phyloP scores from a whole-genome alignment of 2,329 filamentous ascomycete species.

The Didymella lethalis region DNA sequence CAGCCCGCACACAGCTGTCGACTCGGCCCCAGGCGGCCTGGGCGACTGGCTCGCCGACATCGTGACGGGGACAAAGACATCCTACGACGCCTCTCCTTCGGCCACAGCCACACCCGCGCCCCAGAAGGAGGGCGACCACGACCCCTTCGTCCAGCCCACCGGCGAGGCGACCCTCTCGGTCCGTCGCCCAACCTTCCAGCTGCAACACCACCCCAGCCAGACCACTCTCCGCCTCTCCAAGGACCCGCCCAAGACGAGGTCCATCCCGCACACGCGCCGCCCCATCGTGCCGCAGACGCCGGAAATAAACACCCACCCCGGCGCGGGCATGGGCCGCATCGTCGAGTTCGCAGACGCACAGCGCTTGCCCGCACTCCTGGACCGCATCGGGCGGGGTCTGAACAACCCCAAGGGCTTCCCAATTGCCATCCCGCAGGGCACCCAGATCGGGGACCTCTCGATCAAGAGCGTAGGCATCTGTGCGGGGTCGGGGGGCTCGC shows the following conservation, averaged over 20 bases:
- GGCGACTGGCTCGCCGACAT: slow-evolving; percentile 95
- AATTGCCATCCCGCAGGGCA: slow-evolving; percentile 68
- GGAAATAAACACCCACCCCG: slow-evolving; percentile 51
- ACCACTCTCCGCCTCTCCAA: slow-evolving; percentile 47
- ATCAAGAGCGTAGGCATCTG: slow-evolving; percentile 83
- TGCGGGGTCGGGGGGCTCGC: slow-evolving; percentile 82
- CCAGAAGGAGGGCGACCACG: slow-evolving; percentile 34
- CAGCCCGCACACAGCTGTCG: slow-evolving; percentile 92
- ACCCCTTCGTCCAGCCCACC: slow-evolving; percentile 43
- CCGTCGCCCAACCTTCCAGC: slow-evolving; percentile 54
- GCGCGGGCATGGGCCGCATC: slow-evolving; percentile 68
- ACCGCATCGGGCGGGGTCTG: slow-evolving; percentile 67
- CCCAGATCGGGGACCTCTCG: slow-evolving; percentile 60
- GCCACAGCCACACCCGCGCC: slow-evolving; percentile 64
- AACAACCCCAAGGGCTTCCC: slow-evolving; percentile 72
- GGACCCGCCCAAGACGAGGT: slow-evolving; percentile 22
- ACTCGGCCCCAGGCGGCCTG: slow-evolving; percentile 83
- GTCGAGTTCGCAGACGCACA: slow-evolving; percentile 64
- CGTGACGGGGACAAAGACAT: slow-evolving; percentile 66
- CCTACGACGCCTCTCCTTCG: slow-evolving; percentile 61
- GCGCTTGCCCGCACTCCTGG: slow-evolving; percentile 65
- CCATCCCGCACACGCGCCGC: slow-evolving; percentile 58
- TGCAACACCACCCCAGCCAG: slow-evolving; percentile 60
- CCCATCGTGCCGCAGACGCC: slow-evolving; percentile 61
- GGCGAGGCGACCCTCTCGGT: slow-evolving; percentile 6